These are phyloP conservation scores for Monilinia fructicola DNA, from an alignment of 2,329 filamentous ascomycete genomes.

Conservation along the genomic window DNA sequence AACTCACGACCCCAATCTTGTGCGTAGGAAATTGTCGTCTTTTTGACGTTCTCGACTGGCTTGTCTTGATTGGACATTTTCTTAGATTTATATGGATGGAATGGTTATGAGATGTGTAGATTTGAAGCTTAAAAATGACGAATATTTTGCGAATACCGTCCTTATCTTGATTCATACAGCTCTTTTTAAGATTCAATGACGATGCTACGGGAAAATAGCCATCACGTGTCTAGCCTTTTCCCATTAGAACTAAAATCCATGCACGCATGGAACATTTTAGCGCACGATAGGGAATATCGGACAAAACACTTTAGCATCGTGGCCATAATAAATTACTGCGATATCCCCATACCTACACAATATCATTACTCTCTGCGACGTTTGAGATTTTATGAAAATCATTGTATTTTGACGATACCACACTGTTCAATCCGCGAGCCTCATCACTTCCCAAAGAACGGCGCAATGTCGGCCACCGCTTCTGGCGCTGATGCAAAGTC, in stretches of 20 bases:
- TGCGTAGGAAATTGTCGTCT: constrained; percentile 46
- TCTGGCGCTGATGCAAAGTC: constrained; percentile 44
- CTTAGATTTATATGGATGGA: background rate
- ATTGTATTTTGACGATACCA: background rate
- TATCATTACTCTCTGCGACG: background rate
- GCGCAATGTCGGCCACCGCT: constrained; percentile 43
- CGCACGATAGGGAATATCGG: constrained; percentile 18
- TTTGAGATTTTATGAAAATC: background rate
- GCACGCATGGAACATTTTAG: constrained; percentile 18
- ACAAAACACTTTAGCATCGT: constrained; percentile 23
- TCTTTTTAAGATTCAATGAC: background rate
- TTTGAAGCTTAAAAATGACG: background rate
- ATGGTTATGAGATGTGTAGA: background rate
- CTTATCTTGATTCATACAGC: background rate
- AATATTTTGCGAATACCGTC: background rate
- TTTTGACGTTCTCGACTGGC: constrained; percentile 39
- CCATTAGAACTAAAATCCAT: background rate
- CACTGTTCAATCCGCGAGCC: constrained; percentile 5
- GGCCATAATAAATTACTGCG: constrained; percentile 26
- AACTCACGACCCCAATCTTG: constrained; percentile 53
- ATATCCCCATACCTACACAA: background rate
- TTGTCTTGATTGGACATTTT: constrained; percentile 34
- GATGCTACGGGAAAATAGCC: background rate
- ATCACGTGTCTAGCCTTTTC: constrained; percentile 10
- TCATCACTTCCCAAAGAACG: constrained; percentile 6